Conservation (phyloP, 2,329 filamentous ascomycete species). For the Apiospora kogelbergensis region DNA sequence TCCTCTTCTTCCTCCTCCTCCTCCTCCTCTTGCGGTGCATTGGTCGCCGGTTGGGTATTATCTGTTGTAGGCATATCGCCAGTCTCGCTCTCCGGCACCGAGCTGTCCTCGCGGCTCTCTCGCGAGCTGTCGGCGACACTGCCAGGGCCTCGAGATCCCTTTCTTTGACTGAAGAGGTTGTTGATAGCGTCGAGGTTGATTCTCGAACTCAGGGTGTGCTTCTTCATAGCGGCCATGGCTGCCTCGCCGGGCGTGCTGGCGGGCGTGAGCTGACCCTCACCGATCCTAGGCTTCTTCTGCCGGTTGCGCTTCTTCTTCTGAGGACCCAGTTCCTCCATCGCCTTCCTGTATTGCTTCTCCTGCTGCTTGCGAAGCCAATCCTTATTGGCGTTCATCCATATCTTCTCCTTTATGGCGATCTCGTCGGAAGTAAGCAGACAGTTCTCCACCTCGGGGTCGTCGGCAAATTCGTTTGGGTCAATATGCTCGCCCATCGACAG, state of each 20-base stretch:
- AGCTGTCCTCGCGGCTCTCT: constrained; percentile 35
- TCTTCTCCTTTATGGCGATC: constrained; percentile 78
- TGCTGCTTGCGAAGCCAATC: constrained; percentile 89
- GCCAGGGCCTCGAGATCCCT: constrained; percentile 42
- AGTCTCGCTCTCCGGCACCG: constrained; percentile 22
- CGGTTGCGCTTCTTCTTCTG: constrained; percentile 58
- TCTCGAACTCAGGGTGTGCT: constrained; percentile 68
- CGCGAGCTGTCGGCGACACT: constrained; percentile 40
- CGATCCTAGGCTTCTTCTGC: constrained; percentile 52
- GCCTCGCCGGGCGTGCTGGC: constrained; percentile 70
- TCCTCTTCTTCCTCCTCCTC: constrained; percentile 34
- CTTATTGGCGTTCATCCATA: constrained; percentile 95
- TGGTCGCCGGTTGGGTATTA: constrained; percentile 32
- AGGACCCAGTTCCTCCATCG: constrained; percentile 52
- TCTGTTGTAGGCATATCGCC: constrained; percentile 10
- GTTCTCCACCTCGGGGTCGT: constrained; percentile 83
- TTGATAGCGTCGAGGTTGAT: constrained; percentile 70
- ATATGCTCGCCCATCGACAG: constrained; percentile 65
- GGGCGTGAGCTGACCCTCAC: constrained; percentile 64
- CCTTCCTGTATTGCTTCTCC: constrained; percentile 75
- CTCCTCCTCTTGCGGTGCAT: constrained; percentile 35
- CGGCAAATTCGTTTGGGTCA: constrained; percentile 78
- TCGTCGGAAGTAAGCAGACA: constrained; percentile 76
- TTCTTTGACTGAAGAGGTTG: constrained; percentile 53
- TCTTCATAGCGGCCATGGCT: constrained; percentile 66